Base-by-base conservation (phyloP, 140 eudicot species). In the Ambrosia hybrid region DNA sequence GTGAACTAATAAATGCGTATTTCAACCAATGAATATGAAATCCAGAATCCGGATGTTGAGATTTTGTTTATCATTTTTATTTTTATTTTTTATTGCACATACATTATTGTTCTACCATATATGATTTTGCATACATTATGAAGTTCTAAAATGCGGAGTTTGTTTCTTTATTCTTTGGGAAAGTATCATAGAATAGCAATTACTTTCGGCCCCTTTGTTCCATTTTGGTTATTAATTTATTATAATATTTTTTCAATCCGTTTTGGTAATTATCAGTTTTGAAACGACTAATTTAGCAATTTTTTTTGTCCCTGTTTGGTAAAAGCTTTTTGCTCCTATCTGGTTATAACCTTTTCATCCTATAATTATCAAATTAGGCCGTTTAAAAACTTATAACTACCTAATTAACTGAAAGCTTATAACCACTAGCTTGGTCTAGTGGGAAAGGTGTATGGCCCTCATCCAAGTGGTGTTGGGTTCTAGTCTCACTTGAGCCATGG, bases 1-100 rank as follows among this genome's bases (percentile, higher is more conserved):
- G 69, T 75, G 66, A 67, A 45, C 58, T 57, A 53, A 73, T 53
- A 59, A 58, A 4, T 53, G 52, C 51, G 11, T 62, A 63, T 60
- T 59, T 74, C 14, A 61, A 59, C 26, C 26, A 21, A 21, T 21
- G 26, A 21, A 21, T 21, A 21, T 21, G 26, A 21, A 21, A 21
- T 21, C 26, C 26, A 21, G 26, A 21, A 21, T 21, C 26, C 26
- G 26, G 26, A 21, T 21, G 26, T 21, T 21, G 26, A 21, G 26
- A 21, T 21, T 21, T 21, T 21, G 26, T 21, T 21, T 21, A 21
- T 21, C 26, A 21, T 21, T 21, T 21, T 21, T 21, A 21, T 21
- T 21, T 21, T 21, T 21, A 21, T 21, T 21, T 21, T 0, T 21
- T 21, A 21, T 21, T 21, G 26, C 26, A 21, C 26, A 21, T 21